Evolutionary conservation across 2,329 filamentous ascomycete genomes (phyloP).

Genomic region (Pseudogymnoascus sp.): DNA sequence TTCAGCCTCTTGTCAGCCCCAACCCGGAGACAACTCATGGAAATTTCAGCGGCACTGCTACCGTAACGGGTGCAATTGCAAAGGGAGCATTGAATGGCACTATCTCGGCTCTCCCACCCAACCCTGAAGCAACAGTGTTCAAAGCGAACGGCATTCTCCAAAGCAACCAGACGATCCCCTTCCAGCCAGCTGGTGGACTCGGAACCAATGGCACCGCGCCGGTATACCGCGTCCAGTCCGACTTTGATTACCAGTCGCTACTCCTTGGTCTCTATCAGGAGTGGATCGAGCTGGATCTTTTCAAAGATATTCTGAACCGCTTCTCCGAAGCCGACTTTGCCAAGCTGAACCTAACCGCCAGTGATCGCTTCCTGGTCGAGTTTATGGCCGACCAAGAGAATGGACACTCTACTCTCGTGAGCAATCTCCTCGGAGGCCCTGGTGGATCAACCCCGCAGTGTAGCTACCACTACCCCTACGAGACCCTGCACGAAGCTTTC

Average conservation of each 20-base stretch:
- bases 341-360: constrained; percentile 55
- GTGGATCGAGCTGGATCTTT: constrained; percentile 77
- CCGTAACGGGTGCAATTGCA: constrained; percentile 60
- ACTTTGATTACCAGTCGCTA: constrained; percentile 71
- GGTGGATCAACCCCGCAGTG: constrained; percentile 60
- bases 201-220: constrained; percentile 71
- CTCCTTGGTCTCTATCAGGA: constrained; percentile 72
- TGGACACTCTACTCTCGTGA: constrained; percentile 68
- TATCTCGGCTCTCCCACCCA: constrained; percentile 44
- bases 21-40: constrained; percentile 60
- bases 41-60: constrained; percentile 54
- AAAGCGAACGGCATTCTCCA: constrained; percentile 62
- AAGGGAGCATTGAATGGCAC: constrained; percentile 48
- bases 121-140: constrained; percentile 58
- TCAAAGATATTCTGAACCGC: constrained; percentile 63
- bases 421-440: constrained; percentile 62
- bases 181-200: constrained; percentile 61
- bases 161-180: constrained; percentile 60
- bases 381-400: constrained; percentile 72
- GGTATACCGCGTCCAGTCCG: constrained; percentile 67
- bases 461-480: constrained; percentile 72
- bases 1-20: constrained; percentile 36
- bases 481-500: constrained; percentile 65
- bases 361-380: constrained; percentile 62
- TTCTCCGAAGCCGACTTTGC: constrained; percentile 64